Evolutionary conservation across 73 alveolate species (phyloP).

Genomic region (Paramecium biaurelia): DNA sequence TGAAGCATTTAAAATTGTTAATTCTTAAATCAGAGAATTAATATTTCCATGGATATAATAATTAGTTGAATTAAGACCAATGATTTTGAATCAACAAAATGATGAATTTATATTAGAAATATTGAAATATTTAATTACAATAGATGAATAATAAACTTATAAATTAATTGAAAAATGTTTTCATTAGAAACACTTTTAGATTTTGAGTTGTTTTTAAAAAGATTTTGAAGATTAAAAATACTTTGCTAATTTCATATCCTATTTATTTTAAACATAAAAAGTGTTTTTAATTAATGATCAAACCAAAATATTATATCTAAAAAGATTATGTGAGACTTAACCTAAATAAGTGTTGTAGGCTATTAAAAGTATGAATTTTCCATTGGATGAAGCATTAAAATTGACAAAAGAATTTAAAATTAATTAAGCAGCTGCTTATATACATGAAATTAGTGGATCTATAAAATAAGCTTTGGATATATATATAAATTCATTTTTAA

Average conservation of each 20-base stretch:
- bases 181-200: background rate
- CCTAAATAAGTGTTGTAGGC: background rate
- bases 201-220: background rate
- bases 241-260: background rate
- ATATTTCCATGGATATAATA: background rate
- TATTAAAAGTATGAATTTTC: conserved; percentile 11
- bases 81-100: background rate
- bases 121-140: background rate
- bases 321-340: background rate
- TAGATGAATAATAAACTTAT: background rate
- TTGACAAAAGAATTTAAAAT: background rate
- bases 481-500: background rate
- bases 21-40: background rate
- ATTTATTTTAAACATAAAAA: background rate
- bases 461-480: background rate
- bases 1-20: background rate
- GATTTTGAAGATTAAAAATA: background rate
- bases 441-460: conserved; percentile 19
- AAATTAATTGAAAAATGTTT: conserved; percentile 29
- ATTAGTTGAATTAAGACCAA: background rate
- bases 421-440: conserved; percentile 21
- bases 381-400: conserved; percentile 42
- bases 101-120: background rate
- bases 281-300: background rate
- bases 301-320: conserved; percentile 9